These are phyloP conservation scores for Colletotrichum simmondsii DNA, from an alignment of 2,329 filamentous ascomycete species.

Conservation along the genomic window DNA sequence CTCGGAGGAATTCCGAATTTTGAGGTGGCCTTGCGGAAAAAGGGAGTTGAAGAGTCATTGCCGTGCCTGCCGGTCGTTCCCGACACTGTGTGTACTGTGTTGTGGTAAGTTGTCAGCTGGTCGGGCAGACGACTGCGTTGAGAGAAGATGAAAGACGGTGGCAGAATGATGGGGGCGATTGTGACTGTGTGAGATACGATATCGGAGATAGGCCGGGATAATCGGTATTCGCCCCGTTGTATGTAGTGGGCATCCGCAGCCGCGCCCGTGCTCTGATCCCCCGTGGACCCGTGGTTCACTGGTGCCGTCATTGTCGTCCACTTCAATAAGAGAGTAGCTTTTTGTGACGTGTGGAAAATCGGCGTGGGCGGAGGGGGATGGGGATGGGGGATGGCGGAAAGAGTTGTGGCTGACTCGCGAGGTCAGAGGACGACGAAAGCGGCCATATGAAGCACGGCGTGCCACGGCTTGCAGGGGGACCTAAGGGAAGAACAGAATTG, in stretches of 20 bases:
- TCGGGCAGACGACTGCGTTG: neutral
- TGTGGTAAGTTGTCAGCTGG: neutral
- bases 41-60: neutral
- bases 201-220: constrained; percentile 35
- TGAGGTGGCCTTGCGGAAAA: neutral
- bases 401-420: constrained; percentile 20
- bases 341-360: constrained; percentile 7
- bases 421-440: constrained; percentile 24
- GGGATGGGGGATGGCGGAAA: neutral
- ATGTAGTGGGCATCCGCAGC: neutral
- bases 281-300: neutral
- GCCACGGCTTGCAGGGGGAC: neutral
- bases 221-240: constrained; percentile 3
- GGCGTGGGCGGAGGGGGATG: constrained; percentile 9
- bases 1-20: constrained; percentile 23
- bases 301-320: constrained; percentile 23
- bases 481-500: neutral
- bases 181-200: constrained; percentile 17
- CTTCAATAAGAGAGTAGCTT: neutral
- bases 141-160: neutral
- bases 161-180: constrained; percentile 9
- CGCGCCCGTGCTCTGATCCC: constrained; percentile 5
- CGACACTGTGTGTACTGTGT: neutral
- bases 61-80: neutral
- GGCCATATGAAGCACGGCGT: constrained; percentile 25